These are phyloP conservation scores for Paramecium sexaurelia DNA, from an alignment of 73 alveolate genomes.

Conservation along the genomic window DNA sequence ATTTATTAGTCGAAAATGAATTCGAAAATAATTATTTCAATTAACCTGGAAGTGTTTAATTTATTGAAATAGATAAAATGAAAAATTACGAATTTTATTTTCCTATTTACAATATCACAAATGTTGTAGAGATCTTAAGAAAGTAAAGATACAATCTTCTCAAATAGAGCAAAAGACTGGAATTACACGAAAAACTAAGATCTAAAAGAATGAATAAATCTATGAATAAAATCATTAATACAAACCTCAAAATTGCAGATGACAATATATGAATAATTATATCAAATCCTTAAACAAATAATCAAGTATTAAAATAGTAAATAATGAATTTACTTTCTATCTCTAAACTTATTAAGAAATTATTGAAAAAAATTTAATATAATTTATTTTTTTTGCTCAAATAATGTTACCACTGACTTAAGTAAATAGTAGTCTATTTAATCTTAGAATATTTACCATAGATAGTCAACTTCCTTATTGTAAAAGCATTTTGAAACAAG, in stretches of 20 bases:
- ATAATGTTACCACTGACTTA: not conserved
- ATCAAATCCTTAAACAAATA: not conserved
- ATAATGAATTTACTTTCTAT: not conserved
- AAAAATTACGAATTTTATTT: conserved; percentile 4
- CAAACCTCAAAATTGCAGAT: not conserved
- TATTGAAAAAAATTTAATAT: not conserved
- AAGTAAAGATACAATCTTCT: not conserved
- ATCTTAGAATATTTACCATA: not conserved
- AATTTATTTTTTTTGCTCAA: not conserved
- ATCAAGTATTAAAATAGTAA: not conserved
- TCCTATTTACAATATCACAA: not conserved
- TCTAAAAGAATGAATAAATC: not conserved
- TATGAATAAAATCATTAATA: not conserved
- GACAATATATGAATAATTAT: not conserved
- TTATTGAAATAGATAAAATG: not conserved
- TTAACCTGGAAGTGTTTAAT: not conserved
- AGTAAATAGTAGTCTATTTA: not conserved
- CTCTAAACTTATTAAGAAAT: not conserved
- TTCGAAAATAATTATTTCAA: not conserved
- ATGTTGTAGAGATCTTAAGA: not conserved
- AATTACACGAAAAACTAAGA: not conserved
- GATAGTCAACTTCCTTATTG: not conserved
- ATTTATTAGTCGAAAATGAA: not conserved
- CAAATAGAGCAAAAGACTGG: not conserved
- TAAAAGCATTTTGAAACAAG: conserved; percentile 30